Evolutionary conservation across 352 stramenopile genomes (phyloP).

Genomic region (Pythium brassicae): DNA sequence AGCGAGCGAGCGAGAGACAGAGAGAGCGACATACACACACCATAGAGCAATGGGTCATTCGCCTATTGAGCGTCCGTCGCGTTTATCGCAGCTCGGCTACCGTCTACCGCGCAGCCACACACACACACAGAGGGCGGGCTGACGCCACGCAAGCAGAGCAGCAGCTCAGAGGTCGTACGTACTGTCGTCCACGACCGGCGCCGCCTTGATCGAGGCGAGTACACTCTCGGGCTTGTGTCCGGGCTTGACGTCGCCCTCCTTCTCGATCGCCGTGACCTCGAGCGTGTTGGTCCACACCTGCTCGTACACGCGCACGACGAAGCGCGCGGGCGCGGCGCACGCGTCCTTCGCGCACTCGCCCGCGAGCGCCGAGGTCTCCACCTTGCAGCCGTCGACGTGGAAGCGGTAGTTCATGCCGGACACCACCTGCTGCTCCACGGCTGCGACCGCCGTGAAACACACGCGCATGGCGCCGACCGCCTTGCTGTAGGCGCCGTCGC

Average conservation of each 20-base stretch:
- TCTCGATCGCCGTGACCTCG: conserved; percentile 44
- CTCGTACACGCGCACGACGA: conserved; percentile 52
- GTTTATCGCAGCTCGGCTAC: no score
- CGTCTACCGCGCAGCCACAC: not conserved
- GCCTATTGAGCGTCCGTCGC: no score
- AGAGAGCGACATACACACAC: not conserved
- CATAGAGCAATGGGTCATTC: not conserved
- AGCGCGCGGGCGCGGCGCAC: conserved; percentile 24
- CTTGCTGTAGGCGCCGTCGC: conserved; percentile 18
- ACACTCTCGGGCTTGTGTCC: not conserved
- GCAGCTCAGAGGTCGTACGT: conserved; percentile 12
- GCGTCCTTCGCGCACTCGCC: conserved; percentile 30
- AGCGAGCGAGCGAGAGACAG: no score
- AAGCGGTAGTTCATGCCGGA: conserved; percentile 76
- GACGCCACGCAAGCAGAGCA: not conserved
- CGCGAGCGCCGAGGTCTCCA: conserved; percentile 24
- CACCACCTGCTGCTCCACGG: conserved; percentile 42
- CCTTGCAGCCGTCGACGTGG: conserved; percentile 50
- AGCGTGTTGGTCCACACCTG: conserved; percentile 66
- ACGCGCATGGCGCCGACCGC: conserved; percentile 32
- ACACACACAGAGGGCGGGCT: not conserved
- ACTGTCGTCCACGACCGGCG: conserved; percentile 7
- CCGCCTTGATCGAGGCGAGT: not conserved
- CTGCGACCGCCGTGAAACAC: conserved; percentile 31
- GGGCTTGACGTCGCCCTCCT: not conserved